phyloP scores from a whole-genome alignment of 2,329 filamentous ascomycete genomes.

The Paecilomyces fulvus region DNA sequence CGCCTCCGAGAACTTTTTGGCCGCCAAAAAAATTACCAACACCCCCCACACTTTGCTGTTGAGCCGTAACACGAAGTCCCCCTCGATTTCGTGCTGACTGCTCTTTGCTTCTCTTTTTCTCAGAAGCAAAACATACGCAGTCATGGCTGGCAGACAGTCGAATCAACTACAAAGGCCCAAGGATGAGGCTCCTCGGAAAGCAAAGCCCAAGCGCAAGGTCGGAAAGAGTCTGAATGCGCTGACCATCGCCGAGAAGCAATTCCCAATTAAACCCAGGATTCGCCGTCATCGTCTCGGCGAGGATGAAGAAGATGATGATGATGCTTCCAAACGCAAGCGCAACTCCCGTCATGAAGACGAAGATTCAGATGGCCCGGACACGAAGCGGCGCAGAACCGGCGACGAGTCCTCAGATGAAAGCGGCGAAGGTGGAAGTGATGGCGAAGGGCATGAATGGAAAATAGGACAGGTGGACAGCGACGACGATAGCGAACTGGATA shows the following conservation, averaged over 20 bases:
- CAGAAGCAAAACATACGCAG: constrained; percentile 4
- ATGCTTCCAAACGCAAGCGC: constrained; percentile 35
- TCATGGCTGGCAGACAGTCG: constrained; percentile 35
- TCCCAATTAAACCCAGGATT: constrained; percentile 46
- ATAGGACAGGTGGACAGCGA: constrained; percentile 62
- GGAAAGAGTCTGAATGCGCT: constrained; percentile 52
- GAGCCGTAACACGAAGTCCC: constrained; percentile 6
- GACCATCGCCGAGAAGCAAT: constrained; percentile 53
- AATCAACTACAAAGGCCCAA: constrained; percentile 29
- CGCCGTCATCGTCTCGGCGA: constrained; percentile 52
- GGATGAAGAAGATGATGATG: constrained; percentile 29
- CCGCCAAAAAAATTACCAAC: constrained; percentile 16
- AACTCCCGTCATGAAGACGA: constrained; percentile 32
- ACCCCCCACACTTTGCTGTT: constrained; percentile 6
- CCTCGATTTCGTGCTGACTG: constrained; percentile 2
- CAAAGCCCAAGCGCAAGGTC: constrained; percentile 40
- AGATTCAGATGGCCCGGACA: constrained; percentile 27
- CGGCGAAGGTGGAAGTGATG: constrained; percentile 70
- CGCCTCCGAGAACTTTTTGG: constrained; percentile 3
- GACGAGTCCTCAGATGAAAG: constrained; percentile 41
- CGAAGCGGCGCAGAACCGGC: constrained; percentile 37
- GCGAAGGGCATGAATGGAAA: constrained; percentile 77
- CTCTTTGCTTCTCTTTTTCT: constrained; percentile 1
- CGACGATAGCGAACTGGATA: constrained; percentile 61
- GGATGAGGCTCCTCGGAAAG: constrained; percentile 28